These are phyloP conservation scores for Saccharomycopsis crataegensis DNA, from an alignment of 1,139 yeast genomes.

Conservation along the genomic window DNA sequence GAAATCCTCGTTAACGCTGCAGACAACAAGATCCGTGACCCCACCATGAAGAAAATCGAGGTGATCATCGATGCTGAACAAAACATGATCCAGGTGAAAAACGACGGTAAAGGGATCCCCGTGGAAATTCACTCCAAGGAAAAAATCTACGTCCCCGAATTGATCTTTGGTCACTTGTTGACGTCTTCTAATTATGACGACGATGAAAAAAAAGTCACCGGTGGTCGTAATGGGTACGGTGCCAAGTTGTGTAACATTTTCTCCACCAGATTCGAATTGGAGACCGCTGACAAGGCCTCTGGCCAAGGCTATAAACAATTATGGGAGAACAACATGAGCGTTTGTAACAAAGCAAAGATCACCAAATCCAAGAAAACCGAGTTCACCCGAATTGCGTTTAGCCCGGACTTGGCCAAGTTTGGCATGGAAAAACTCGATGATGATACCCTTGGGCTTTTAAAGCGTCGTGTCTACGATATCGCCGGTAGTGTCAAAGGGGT, in stretches of 20 bases:
- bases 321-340: conserved; percentile 85
- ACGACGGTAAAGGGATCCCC: conserved; percentile 96
- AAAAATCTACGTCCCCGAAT: conserved; percentile 87
- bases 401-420: conserved; percentile 81
- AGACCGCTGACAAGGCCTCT: conserved; percentile 73
- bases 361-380: conserved; percentile 56
- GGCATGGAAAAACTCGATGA: conserved; percentile 77
- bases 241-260: conserved; percentile 93
- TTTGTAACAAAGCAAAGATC: conserved; percentile 70
- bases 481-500: conserved; percentile 93
- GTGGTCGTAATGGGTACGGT: conserved; percentile 98
- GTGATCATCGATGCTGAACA: conserved; percentile 73
- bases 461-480: conserved; percentile 91
- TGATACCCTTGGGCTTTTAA: conserved; percentile 75
- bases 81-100: conserved; percentile 71
- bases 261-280: conserved; percentile 79
- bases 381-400: conserved; percentile 81
- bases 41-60: conserved; percentile 75
- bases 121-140: conserved; percentile 90
- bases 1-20: conserved; percentile 95
- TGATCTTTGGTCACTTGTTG: conserved; percentile 90
- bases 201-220: conserved; percentile 90
- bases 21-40: conserved; percentile 94
- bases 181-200: conserved; percentile 97
- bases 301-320: conserved; percentile 66